Percentiles rank a stretch among this genome's conserved stretches.
Conservation (phyloP, 148 eudicot species). For the Beta vulgaris region DNA sequence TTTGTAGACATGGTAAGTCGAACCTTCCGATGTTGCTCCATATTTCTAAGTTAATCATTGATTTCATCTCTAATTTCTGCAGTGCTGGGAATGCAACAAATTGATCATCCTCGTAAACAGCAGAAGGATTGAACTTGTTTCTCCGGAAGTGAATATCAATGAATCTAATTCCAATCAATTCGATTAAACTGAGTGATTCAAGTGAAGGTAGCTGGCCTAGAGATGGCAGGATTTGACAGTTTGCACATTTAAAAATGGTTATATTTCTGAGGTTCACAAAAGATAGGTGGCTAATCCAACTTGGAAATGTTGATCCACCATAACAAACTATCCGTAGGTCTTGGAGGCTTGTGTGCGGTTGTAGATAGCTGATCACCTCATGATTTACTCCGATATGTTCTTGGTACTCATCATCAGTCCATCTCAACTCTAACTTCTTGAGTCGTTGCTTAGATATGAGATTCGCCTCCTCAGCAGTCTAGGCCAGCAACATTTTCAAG, state of each 20-base stretch:
- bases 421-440: constrained; percentile 17
- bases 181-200: constrained; percentile 18
- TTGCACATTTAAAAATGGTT: constrained; percentile 26
- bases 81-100: constrained; percentile 20
- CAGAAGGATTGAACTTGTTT: neutral
- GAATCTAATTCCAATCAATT: constrained; percentile 8
- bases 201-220: constrained; percentile 24
- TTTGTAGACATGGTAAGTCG: constrained; percentile 17
- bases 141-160: neutral
- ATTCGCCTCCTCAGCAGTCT: constrained; percentile 7
- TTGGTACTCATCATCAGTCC: constrained; percentile 6
- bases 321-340: constrained; percentile 14
- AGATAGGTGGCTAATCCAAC: constrained; percentile 18
- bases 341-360: constrained; percentile 7
- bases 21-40: neutral
- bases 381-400: neutral
- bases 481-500: constrained; percentile 17
- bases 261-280: constrained; percentile 9
- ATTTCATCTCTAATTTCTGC: constrained; percentile 20
- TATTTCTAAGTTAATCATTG: constrained; percentile 11
- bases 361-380: neutral
- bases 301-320: constrained; percentile 17
- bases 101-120: neutral
- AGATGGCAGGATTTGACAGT: constrained; percentile 13
- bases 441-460: constrained; percentile 2